phyloP scores from a whole-genome alignment of 345 rosid species.

The Eutrema heterophyllum region DNA sequence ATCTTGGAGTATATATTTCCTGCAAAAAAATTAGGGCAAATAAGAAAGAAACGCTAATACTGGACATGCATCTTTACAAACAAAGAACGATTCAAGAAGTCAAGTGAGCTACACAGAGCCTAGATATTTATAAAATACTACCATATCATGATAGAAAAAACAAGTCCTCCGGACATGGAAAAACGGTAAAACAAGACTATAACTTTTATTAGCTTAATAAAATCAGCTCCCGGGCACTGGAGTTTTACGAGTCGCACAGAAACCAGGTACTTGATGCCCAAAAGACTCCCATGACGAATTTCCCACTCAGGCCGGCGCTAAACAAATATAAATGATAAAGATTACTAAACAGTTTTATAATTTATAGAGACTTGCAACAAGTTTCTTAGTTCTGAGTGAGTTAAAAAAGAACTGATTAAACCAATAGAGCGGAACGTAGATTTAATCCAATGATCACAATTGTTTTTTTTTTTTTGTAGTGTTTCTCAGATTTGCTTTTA shows the following conservation, averaged over 20 bases:
- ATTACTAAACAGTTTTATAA: conserved; percentile 30
- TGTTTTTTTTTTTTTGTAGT: too few relatives aligned
- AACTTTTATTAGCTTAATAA: neutral
- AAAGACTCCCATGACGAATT: conserved; percentile 99
- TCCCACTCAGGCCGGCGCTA: conserved; percentile 99
- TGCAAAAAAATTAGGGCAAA: conserved; percentile 32
- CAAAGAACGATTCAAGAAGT: neutral
- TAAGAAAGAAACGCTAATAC: neutral
- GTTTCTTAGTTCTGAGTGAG: conserved; percentile 3
- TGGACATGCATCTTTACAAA: conserved; percentile 15
- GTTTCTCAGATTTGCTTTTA: too few relatives aligned
- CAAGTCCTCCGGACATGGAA: neutral
- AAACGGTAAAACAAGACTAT: neutral
- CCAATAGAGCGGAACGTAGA: neutral
- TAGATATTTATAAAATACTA: neutral
- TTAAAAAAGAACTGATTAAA: conserved; percentile 14
- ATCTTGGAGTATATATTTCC: conserved; percentile 91
- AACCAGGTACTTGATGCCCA: conserved; percentile 95
- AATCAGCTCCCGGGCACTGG: neutral
- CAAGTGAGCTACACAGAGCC: conserved; percentile 11
- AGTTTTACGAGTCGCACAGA: conserved; percentile 86
- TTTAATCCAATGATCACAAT: too few relatives aligned
- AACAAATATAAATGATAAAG: conserved; percentile 42
- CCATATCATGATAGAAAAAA: neutral
- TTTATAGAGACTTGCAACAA: neutral